These are phyloP conservation scores for Boechera retrofracta DNA, from an alignment of 345 rosid species.

Conservation along the genomic window DNA sequence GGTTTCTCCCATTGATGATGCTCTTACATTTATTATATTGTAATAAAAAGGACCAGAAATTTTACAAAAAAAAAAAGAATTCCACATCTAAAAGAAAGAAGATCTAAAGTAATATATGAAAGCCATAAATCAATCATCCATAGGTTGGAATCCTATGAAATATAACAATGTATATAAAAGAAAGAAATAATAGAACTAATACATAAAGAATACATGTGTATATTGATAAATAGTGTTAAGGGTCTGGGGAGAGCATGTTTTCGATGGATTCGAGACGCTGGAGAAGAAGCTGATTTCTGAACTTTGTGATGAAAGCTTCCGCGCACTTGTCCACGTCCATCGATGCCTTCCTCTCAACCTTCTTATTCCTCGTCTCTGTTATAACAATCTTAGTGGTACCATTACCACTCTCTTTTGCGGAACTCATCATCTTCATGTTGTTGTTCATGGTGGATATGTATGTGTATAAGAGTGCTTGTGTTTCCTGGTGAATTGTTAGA, in stretches of 20 bases:
- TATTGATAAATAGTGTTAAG: slow-evolving; percentile 35
- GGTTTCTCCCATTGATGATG: too few relatives aligned
- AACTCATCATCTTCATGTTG: slow-evolving; percentile 36
- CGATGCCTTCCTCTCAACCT: slow-evolving; percentile 60
- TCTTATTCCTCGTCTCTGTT: slow-evolving; percentile 34
- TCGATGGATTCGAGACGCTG: slow-evolving; percentile 85
- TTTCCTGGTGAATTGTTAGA: background rate
- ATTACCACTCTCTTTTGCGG: slow-evolving; percentile 16
- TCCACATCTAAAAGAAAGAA: background rate
- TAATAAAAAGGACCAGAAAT: background rate
- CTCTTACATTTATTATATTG: background rate
- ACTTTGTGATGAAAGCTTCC: slow-evolving; percentile 75
- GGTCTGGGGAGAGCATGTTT: slow-evolving; percentile 66
- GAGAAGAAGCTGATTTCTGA: slow-evolving; percentile 66
- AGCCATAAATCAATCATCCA: background rate
- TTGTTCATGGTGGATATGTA: slow-evolving; percentile 37
- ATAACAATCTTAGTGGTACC: slow-evolving; percentile 27
- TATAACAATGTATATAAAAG: background rate
- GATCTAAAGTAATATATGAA: background rate
- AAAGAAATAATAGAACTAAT: slow-evolving; percentile 11
- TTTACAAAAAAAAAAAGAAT: background rate
- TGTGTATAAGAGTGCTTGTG: slow-evolving; percentile 25
- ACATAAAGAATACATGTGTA: background rate
- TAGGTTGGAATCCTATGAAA: background rate
- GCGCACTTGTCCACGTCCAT: slow-evolving; percentile 75